Base-by-base conservation (phyloP, 1,284 basidiomycete genomes). In the Leccinum griseonigrum region DNA sequence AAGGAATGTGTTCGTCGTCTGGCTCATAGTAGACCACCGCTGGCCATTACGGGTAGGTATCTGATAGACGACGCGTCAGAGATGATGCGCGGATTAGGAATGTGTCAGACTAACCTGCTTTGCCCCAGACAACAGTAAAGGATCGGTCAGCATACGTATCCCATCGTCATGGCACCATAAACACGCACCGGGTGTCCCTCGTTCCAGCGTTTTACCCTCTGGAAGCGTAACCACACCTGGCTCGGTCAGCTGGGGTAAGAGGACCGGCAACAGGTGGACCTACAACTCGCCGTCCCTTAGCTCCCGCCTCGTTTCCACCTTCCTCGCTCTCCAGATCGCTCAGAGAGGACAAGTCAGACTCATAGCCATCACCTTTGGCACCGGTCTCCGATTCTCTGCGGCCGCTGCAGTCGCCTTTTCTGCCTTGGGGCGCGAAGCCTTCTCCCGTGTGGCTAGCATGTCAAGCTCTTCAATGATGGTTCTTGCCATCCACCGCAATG, bases 391-490 rank as follows among this genome's bases (percentile, higher is more conserved):
- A 28, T 36, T 13, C 48, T 60, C 66, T 3, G 68, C 73, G 22
- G 22, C 22, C 22, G 22, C 22, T 26, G 22, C 22, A 26, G 22
- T 26, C 22, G 22, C 22, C 22, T 26, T 26, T 66, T 82, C 80
- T 11, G 77, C 81, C 70, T 79, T 83, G 62, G 76, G 77, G 34
- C 78, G 79, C 59, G 76, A 70, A 29, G 78, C 77, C 71, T 86
- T 88, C 69, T 83, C 79, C 58, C 81, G 79, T 38, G 80, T 86
- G 5, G 81, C 81, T 38, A 89, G 88, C 1, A 87, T 86, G 66
- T 90, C 89, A 22, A 90, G 76, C 59, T 85, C 83, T 68, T 90
- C 87, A 60, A 90, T 82, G 61, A 88, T 81, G 57, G 86, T 78
- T 26, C 59, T 75, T 78, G 22, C 81, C 82, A 59, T 74, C 22